Conservation (phyloP, 768 basidiomycete genomes). For the Tricholoma matsutake region DNA sequence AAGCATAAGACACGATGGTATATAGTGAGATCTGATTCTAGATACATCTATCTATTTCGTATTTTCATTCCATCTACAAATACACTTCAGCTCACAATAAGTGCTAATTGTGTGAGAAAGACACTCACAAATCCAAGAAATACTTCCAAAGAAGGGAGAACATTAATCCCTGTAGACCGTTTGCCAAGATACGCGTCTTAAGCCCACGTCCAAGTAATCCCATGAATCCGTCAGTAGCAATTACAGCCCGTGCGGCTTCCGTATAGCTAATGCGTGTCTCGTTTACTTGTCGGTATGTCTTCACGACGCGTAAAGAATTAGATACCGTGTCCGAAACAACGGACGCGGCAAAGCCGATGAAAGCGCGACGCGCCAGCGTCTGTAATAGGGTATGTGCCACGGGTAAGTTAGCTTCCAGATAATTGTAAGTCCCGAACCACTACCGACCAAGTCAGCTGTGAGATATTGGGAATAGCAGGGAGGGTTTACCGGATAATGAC, state of each 20-base stretch:
- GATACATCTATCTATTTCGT: constrained; percentile 11
- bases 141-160: constrained; percentile 90
- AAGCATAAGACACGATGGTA: background rate
- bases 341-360: constrained; percentile 89
- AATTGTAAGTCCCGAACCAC: constrained; percentile 90
- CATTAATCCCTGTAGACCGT: constrained; percentile 88
- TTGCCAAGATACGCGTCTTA: constrained; percentile 85
- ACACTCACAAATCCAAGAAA: constrained; percentile 82
- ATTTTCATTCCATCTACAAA: constrained; percentile 13
- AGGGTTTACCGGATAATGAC: constrained; percentile 73
- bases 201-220: constrained; percentile 89
- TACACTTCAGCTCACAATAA: background rate
- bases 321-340: constrained; percentile 82
- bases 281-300: constrained; percentile 94
- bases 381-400: constrained; percentile 46
- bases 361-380: constrained; percentile 74
- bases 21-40: background rate
- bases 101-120: constrained; percentile 1
- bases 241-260: constrained; percentile 73
- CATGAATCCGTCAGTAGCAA: constrained; percentile 68
- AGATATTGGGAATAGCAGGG: background rate
- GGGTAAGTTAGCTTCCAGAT: constrained; percentile 63
- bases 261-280: constrained; percentile 76
- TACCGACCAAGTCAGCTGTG: constrained; percentile 23
- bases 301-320: constrained; percentile 89